phyloP scores from a whole-genome alignment of 2,329 filamentous ascomycete species.

The Sclerotinia nivalis region DNA sequence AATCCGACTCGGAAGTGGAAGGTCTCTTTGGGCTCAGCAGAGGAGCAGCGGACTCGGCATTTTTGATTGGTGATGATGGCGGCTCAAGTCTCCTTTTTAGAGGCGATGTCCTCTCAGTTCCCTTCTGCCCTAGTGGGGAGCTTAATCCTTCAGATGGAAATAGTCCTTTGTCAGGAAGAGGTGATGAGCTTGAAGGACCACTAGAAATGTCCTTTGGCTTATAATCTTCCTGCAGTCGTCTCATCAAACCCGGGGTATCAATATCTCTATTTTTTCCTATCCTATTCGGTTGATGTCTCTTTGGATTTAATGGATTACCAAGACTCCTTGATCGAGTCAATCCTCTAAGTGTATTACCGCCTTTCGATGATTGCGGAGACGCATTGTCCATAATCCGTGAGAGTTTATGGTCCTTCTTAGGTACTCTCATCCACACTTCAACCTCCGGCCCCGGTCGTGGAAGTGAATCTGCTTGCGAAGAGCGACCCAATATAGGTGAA shows the following conservation, averaged over 20 bases:
- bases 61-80: background rate
- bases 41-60: background rate
- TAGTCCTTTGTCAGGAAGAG: conserved; percentile 6
- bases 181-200: conserved; percentile 46
- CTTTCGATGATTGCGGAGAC: conserved; percentile 61
- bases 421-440: conserved; percentile 77
- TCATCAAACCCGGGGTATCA: conserved; percentile 56
- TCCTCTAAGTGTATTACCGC: conserved; percentile 35
- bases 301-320: conserved; percentile 36
- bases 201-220: conserved; percentile 36
- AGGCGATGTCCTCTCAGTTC: conserved; percentile 10
- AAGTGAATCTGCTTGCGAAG: conserved; percentile 42
- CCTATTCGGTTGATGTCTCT: conserved; percentile 71
- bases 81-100: conserved; percentile 5
- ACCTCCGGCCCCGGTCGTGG: conserved; percentile 71
- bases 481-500: conserved; percentile 57
- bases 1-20: conserved; percentile 18
- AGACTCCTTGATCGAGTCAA: conserved; percentile 21
- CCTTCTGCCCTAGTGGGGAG: conserved; percentile 11
- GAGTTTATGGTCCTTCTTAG: conserved; percentile 51
- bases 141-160: conserved; percentile 13
- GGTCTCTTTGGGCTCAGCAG: conserved; percentile 2
- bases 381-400: conserved; percentile 69
- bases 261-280: conserved; percentile 42
- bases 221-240: conserved; percentile 60